Evolutionary conservation across 192 early-diverging fungal species (phyloP).

Genomic region (Umbelopsis vinacea): DNA sequence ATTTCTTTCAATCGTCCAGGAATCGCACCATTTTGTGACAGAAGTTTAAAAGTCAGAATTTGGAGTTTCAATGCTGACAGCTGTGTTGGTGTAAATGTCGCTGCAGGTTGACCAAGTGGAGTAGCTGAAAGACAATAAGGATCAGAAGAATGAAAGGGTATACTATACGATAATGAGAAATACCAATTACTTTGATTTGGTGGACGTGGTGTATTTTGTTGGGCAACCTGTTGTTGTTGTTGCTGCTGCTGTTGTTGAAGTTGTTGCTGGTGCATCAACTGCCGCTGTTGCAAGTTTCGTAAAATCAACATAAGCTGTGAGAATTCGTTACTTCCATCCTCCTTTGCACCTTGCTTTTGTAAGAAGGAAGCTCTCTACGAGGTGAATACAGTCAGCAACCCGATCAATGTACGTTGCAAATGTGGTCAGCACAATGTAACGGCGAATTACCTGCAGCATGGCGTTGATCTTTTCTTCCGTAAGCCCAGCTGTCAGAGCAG

Average conservation of each 20-base stretch:
- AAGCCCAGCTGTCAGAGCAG: constrained; percentile 16
- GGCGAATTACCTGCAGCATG: constrained; percentile 29
- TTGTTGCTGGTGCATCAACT: constrained; percentile 9
- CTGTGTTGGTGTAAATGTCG: constrained; percentile 61
- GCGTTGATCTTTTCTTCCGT: constrained; percentile 34
- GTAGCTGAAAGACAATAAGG: not conserved
- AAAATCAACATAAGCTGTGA: constrained; percentile 67
- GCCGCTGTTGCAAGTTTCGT: constrained; percentile 36
- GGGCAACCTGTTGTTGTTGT: constrained; percentile 20
- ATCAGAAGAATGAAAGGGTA: not conserved
- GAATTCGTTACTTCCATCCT: constrained; percentile 75
- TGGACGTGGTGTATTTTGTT: constrained; percentile 21
- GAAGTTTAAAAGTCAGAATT: constrained; percentile 78
- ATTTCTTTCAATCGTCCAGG: constrained; percentile 64
- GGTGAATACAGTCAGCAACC: not conserved
- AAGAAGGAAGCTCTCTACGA: constrained; percentile 34
- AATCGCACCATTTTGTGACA: constrained; percentile 72
- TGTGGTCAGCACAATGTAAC: not conserved
- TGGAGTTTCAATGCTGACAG: constrained; percentile 72
- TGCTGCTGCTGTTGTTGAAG: constrained; percentile 29
- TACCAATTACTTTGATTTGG: constrained; percentile 19
- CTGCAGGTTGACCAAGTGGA: not conserved
- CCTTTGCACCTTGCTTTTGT: constrained; percentile 63
- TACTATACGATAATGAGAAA: not conserved
- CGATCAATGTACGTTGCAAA: not conserved